phyloP scores from a whole-genome alignment of 768 basidiomycete species.

The Amanita rubescens region DNA sequence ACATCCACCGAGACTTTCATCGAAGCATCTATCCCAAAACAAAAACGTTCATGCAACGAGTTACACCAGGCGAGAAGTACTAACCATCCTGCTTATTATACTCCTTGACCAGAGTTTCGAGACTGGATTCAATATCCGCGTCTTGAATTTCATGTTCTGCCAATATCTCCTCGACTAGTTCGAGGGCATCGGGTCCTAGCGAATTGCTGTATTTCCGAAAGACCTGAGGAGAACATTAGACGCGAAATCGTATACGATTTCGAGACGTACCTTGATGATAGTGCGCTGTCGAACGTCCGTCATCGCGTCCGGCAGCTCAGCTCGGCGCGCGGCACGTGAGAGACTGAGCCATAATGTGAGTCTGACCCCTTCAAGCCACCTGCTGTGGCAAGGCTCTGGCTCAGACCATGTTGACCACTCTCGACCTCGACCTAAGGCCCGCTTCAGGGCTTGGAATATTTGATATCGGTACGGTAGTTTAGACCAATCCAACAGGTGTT shows the following conservation, averaged over 20 bases:
- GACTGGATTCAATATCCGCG: constrained; percentile 61
- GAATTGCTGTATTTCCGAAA: constrained; percentile 88
- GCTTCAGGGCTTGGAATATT: constrained; percentile 73
- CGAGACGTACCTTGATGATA: constrained; percentile 36
- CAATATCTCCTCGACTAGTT: constrained; percentile 64
- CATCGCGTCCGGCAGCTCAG: constrained; percentile 22
- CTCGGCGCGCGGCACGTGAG: background rate
- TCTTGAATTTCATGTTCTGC: constrained; percentile 64
- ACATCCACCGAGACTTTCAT: constrained; percentile 76
- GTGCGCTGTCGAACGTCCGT: constrained; percentile 38
- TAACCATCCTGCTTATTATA: constrained; percentile 87
- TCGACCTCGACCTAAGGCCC: constrained; percentile 72
- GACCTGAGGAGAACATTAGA: constrained; percentile 36
- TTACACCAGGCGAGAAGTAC: constrained; percentile 9
- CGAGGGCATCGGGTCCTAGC: constrained; percentile 70
- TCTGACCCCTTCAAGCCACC: background rate
- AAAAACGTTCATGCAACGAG: background rate
- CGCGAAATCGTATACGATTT: background rate
- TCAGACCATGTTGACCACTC: constrained; percentile 49
- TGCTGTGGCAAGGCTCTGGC: background rate
- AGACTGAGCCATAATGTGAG: background rate
- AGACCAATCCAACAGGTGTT: background rate
- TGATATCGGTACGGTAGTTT: constrained; percentile 48
- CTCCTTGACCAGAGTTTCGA: constrained; percentile 78
- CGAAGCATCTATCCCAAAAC: constrained; percentile 49